phyloP scores from a whole-genome alignment of 2,329 filamentous ascomycete genomes.

The Botrytis pseudocinerea region DNA sequence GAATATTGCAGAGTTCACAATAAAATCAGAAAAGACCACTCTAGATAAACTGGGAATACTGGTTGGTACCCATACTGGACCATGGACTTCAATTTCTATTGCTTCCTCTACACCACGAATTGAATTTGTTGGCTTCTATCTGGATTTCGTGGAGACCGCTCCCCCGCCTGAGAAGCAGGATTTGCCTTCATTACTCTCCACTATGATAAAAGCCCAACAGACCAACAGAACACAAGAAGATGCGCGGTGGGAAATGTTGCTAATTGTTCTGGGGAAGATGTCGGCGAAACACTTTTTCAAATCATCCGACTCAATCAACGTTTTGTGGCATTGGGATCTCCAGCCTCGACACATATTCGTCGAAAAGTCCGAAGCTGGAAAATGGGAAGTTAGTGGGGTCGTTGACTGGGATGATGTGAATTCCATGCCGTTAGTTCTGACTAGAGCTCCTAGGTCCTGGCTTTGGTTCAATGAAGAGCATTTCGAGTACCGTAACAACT shows the following conservation, averaged over 20 bases:
- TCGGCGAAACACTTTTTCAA: background rate
- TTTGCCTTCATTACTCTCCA: background rate
- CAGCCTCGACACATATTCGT: background rate
- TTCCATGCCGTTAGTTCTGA: background rate
- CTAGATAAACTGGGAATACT: background rate
- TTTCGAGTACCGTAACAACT: background rate
- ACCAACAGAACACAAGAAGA: background rate
- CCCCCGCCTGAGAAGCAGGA: background rate
- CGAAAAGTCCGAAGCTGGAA: background rate
- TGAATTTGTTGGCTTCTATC: background rate
- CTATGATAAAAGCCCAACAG: background rate
- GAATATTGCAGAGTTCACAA: background rate
- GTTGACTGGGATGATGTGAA: background rate
- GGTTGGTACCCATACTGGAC: background rate
- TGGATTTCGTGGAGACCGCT: fast-evolving
- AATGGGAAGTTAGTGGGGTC: background rate
- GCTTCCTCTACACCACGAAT: background rate
- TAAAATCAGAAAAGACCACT: background rate
- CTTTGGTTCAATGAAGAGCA: background rate
- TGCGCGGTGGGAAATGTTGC: background rate
- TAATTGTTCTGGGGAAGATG: background rate
- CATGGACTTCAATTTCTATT: background rate
- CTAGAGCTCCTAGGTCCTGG: background rate
- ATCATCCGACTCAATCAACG: background rate
- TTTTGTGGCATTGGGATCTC: background rate